phyloP scores from a whole-genome alignment of 805 yeast species.

The Suhomyces emberorum region DNA sequence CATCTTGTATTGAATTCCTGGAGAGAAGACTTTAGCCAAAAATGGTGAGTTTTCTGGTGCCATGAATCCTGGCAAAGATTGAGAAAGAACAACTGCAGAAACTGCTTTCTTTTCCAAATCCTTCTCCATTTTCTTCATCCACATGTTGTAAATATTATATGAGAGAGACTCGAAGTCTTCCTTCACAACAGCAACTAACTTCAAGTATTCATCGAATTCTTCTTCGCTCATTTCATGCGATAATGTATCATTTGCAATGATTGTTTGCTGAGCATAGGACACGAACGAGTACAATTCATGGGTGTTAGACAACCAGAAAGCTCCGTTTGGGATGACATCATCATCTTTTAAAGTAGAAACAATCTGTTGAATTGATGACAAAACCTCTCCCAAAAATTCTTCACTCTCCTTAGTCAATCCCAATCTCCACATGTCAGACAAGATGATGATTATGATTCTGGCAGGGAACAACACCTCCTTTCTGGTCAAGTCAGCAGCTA shows the following conservation, averaged over 20 bases:
- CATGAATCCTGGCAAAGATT: slow-evolving; percentile 92
- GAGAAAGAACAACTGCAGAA: slow-evolving; percentile 93
- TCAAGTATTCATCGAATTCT: slow-evolving; percentile 86
- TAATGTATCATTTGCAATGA: slow-evolving; percentile 75
- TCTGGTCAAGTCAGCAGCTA: slow-evolving; percentile 75
- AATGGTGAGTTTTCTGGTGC: slow-evolving; percentile 82
- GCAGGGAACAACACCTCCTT: slow-evolving; percentile 96
- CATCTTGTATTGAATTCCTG: slow-evolving; percentile 77
- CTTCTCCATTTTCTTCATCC: slow-evolving; percentile 95
- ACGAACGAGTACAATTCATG: slow-evolving; percentile 95
- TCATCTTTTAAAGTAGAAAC: slow-evolving; percentile 80
- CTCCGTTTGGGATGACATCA: slow-evolving; percentile 85
- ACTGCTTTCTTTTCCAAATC: slow-evolving; percentile 87
- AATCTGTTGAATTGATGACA: slow-evolving; percentile 80
- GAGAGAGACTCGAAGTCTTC: slow-evolving; percentile 92
- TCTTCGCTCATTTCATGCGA: slow-evolving; percentile 82
- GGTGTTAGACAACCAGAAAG: slow-evolving; percentile 96
- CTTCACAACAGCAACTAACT: slow-evolving; percentile 84
- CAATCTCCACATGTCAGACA: slow-evolving; percentile 97
- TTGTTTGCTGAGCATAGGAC: slow-evolving; percentile 89
- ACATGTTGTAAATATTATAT: slow-evolving; percentile 90
- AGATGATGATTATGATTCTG: slow-evolving; percentile 83
- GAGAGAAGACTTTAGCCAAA: slow-evolving; percentile 76
- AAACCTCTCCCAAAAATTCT: slow-evolving; percentile 82
- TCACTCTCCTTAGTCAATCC: slow-evolving; percentile 92